A percentile compares a stretch with the other conserved stretches of the same genome.
Conservation (phyloP, 1,284 basidiomycete species). For the Trichosporon ovoides region DNA sequence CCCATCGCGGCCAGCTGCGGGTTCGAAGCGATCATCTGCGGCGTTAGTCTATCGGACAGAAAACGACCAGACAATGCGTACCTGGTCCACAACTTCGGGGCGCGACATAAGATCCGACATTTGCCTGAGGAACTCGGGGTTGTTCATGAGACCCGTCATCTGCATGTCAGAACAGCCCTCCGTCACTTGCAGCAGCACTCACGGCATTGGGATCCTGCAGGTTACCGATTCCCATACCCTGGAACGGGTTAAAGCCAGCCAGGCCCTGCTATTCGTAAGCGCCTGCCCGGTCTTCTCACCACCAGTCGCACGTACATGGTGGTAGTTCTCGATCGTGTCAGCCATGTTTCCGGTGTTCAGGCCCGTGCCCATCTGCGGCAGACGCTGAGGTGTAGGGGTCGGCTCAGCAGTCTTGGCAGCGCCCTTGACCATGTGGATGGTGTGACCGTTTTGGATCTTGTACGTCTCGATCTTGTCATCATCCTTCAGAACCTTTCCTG, state of each 20-base stretch:
- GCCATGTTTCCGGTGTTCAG: constrained; percentile 60
- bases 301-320: constrained; percentile 30
- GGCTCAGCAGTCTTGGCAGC: constrained; percentile 55
- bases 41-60: neutral
- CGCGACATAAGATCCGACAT: constrained; percentile 62
- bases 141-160: constrained; percentile 78
- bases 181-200: constrained; percentile 25
- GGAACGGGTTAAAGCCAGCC: constrained; percentile 74
- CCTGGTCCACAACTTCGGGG: constrained; percentile 72
- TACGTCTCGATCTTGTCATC: constrained; percentile 74
- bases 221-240: constrained; percentile 72
- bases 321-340: constrained; percentile 52
- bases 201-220: constrained; percentile 85
- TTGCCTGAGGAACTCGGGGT: constrained; percentile 66
- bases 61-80: constrained; percentile 20
- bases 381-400: constrained; percentile 47
- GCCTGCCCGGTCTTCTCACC: neutral
- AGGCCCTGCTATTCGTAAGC: constrained; percentile 32
- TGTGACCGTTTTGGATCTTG: constrained; percentile 72
- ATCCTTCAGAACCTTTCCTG: constrained; percentile 59
- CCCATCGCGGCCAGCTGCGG: constrained; percentile 73
- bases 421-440: constrained; percentile 90
- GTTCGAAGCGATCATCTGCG: constrained; percentile 66
- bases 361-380: constrained; percentile 71
- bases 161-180: constrained; percentile 35